A percentile compares a stretch with the other conserved stretches of the same genome.
Conservation (phyloP, 2,329 filamentous ascomycete species). For the Helotiales sp. region DNA sequence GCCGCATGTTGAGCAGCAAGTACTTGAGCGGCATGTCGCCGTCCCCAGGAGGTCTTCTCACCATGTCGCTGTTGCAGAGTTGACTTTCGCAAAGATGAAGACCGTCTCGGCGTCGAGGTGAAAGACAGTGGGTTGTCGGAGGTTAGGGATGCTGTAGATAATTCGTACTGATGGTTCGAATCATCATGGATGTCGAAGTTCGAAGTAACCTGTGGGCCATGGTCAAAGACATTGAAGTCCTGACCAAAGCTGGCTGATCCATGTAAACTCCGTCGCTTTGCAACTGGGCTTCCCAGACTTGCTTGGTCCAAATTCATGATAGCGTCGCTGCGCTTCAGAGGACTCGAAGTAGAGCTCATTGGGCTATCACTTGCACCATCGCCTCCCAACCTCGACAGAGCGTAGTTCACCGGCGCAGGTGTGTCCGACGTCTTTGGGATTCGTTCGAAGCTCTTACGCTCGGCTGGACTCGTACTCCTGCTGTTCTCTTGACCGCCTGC, state of each 20-base stretch:
- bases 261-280: slow-evolving; percentile 87
- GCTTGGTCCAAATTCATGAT: slow-evolving; percentile 84
- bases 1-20: slow-evolving; percentile 33
- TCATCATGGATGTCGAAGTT: slow-evolving; percentile 56
- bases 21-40: slow-evolving; percentile 54
- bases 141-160: slow-evolving; percentile 40
- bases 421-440: slow-evolving; percentile 51
- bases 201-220: slow-evolving; percentile 42
- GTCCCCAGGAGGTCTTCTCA: slow-evolving; percentile 64
- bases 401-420: slow-evolving; percentile 48
- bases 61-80: slow-evolving; percentile 83
- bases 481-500: slow-evolving; percentile 44
- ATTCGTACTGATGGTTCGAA: slow-evolving; percentile 52
- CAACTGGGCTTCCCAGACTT: slow-evolving; percentile 78
- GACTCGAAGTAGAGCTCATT: slow-evolving; percentile 66
- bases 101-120: slow-evolving; percentile 62
- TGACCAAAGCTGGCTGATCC: slow-evolving; percentile 62
- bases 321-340: slow-evolving; percentile 88
- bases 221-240: slow-evolving; percentile 77
- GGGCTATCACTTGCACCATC: slow-evolving; percentile 44
- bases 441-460: slow-evolving; percentile 50
- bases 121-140: slow-evolving; percentile 28
- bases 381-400: slow-evolving; percentile 49
- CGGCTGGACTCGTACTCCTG: slow-evolving; percentile 40
- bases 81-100: slow-evolving; percentile 79